Evolutionary conservation across 2,329 filamentous ascomycete species (phyloP).

Genomic region (Colletotrichum magnum): DNA sequence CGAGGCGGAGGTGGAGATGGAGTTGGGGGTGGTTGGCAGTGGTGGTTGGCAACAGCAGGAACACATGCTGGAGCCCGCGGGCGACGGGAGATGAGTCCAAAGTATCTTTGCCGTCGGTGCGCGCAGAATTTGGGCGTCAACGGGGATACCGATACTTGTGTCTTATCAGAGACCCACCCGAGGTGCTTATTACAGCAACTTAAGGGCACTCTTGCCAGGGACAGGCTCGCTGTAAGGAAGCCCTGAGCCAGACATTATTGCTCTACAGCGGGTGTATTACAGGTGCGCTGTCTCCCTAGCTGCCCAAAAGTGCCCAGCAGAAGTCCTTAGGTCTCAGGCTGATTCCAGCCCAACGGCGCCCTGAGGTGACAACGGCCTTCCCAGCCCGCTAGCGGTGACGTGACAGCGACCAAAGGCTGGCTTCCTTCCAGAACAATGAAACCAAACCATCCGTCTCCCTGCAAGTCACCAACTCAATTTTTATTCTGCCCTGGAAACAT

Average conservation of each 20-base stretch:
- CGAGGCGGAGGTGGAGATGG: background rate
- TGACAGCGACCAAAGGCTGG: conserved; percentile 15
- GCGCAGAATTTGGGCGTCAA: background rate
- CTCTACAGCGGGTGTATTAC: background rate
- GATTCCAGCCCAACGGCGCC: conserved; percentile 17
- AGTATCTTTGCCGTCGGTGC: conserved; percentile 1
- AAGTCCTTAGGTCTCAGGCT: background rate
- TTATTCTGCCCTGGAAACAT: conserved; percentile 25
- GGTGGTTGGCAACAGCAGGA: conserved; percentile 1
- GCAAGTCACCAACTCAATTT: conserved; percentile 20
- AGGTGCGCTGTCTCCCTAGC: too few species aligned
- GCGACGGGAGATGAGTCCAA: conserved; percentile 1
- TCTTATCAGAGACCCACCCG: conserved; percentile 15
- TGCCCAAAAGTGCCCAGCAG: too few species aligned
- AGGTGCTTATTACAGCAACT: conserved; percentile 17
- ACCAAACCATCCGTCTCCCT: conserved; percentile 15
- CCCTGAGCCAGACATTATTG: conserved; percentile 2
- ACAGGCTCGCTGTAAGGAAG: conserved; percentile 14
- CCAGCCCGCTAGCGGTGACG: conserved; percentile 29
- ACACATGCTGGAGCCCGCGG: background rate
- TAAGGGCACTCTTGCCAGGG: conserved; percentile 9
- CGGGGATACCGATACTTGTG: conserved; percentile 32
- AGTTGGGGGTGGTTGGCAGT: conserved; percentile 8
- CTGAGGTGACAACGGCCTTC: conserved; percentile 15
- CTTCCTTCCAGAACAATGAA: conserved; percentile 28